A percentile compares a stretch with the other conserved stretches of the same genome.
These are phyloP conservation scores for Cercospora brassicicola DNA, from an alignment of 2,329 filamentous ascomycete genomes.

Conservation along the genomic window DNA sequence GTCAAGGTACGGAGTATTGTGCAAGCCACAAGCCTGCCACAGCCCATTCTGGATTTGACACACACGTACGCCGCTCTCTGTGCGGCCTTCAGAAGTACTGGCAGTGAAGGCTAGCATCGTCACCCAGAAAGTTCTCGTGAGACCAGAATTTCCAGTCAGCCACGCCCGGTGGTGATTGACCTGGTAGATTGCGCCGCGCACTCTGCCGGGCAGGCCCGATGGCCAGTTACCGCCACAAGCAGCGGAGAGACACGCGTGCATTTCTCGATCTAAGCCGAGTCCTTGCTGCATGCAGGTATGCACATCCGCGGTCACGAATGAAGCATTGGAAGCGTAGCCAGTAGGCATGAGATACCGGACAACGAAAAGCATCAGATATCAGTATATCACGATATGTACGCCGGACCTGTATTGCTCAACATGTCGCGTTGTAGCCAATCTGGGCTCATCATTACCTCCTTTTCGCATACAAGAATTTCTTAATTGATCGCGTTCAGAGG, in stretches of 20 bases:
- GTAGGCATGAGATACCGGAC: neutral
- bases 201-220: neutral
- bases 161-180: neutral
- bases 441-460: neutral
- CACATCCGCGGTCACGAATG: neutral
- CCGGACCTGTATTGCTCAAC: neutral
- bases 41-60: conserved; percentile 88
- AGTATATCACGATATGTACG: neutral
- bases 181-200: neutral
- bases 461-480: too few species aligned
- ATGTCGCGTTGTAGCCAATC: neutral
- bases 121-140: neutral
- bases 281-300: neutral
- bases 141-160: neutral
- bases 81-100: conserved; percentile 90
- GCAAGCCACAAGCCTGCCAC: conserved; percentile 89
- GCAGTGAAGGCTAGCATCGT: conserved; percentile 65
- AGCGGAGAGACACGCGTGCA: neutral
- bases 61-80: conserved; percentile 95
- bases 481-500: neutral
- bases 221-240: neutral
- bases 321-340: neutral
- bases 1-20: conserved; percentile 97
- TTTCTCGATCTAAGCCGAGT: neutral
- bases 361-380: neutral